Conservation (phyloP, 805 yeast genomes). For the Ogataea zsoltii region DNA sequence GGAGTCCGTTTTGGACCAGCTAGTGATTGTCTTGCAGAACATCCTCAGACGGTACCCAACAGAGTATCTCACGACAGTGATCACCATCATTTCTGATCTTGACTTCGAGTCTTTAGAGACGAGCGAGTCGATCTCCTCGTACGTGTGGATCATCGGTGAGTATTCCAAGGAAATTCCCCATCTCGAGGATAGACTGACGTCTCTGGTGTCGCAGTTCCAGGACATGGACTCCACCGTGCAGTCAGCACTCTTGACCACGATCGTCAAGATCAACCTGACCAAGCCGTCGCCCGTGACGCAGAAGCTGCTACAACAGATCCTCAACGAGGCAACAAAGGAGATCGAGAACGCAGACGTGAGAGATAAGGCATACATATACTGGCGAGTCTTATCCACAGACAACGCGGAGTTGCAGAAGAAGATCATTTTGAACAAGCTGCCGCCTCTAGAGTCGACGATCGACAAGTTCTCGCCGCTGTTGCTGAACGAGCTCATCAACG, state of each 20-base stretch:
- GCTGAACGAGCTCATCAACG: constrained; percentile 67
- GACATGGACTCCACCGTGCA: constrained; percentile 65
- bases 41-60: constrained; percentile 67
- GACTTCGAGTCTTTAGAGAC: constrained; percentile 48
- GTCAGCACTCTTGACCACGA: constrained; percentile 55
- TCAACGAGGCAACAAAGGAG: constrained; percentile 62
- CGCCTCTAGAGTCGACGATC: constrained; percentile 71
- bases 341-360: constrained; percentile 76
- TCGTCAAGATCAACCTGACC: constrained; percentile 54
- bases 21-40: constrained; percentile 61
- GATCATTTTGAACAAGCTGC: constrained; percentile 62
- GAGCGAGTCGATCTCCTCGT: constrained; percentile 55
- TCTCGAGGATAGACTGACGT: constrained; percentile 46
- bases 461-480: constrained; percentile 69
- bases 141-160: constrained; percentile 73
- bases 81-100: constrained; percentile 53
- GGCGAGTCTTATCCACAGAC: constrained; percentile 66
- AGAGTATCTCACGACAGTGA: constrained; percentile 48
- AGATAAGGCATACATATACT: constrained; percentile 76
- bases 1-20: constrained; percentile 60
- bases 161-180: constrained; percentile 62
- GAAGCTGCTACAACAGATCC: constrained; percentile 52
- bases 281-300: constrained; percentile 38
- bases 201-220: constrained; percentile 50
- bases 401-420: constrained; percentile 45